phyloP scores from a whole-genome alignment of 805 yeast genomes.

The Groenewaldozyma salmanticensis region DNA sequence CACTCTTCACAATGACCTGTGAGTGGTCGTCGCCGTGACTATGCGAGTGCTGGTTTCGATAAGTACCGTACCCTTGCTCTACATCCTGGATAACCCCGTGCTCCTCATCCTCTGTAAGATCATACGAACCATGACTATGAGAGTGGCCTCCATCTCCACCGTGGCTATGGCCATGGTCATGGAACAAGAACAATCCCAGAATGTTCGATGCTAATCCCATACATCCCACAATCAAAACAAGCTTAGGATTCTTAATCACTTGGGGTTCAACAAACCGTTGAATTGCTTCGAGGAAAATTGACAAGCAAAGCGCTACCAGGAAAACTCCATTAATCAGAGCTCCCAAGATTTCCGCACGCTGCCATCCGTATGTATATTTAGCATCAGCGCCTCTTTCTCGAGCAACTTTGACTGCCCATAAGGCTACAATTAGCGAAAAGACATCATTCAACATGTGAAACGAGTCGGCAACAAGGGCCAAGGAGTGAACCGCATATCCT shows the following conservation, averaged over 20 bases:
- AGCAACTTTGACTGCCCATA: constrained; percentile 94
- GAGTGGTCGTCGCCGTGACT: constrained; percentile 14
- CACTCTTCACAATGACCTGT: constrained; percentile 36
- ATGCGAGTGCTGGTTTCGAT: constrained; percentile 8
- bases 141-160: constrained; percentile 15
- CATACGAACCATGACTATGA: constrained; percentile 14
- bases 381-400: constrained; percentile 74
- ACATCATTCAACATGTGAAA: constrained; percentile 97
- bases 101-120: constrained; percentile 19
- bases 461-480: constrained; percentile 91
- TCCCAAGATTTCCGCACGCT: constrained; percentile 92
- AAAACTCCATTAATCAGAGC: constrained; percentile 93
- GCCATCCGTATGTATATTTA: constrained; percentile 94
- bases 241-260: constrained; percentile 67
- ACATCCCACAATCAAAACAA: constrained; percentile 71
- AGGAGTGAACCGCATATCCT: constrained; percentile 78
- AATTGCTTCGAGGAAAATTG: constrained; percentile 85
- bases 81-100: constrained; percentile 7
- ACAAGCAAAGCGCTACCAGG: constrained; percentile 80
- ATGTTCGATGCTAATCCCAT: constrained; percentile 78
- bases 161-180: constrained; percentile 63
- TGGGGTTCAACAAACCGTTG: constrained; percentile 82
- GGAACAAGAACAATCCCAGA: constrained; percentile 78
- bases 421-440: constrained; percentile 76
- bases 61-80: neutral